Percentiles rank a stretch among this genome's conserved stretches.
Evolutionary conservation across 768 basidiomycete species (phyloP).

Genomic region (Tricholoma flavovirens): DNA sequence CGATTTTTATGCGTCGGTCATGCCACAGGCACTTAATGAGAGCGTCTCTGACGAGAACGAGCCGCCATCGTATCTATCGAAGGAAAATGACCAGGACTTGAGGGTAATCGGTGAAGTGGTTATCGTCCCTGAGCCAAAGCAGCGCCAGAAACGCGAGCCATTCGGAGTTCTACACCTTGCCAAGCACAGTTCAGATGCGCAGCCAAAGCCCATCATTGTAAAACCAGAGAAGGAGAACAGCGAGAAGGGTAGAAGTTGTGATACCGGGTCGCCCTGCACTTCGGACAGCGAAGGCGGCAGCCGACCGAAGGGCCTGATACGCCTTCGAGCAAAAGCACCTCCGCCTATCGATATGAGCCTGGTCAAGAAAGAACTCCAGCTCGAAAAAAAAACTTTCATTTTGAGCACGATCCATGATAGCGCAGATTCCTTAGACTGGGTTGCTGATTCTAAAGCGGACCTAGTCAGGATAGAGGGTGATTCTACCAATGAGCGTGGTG

Average conservation of each 20-base stretch:
- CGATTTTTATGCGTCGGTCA: background rate
- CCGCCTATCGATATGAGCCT: background rate
- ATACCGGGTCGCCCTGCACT: background rate
- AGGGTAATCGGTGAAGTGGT: background rate
- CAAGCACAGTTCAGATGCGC: background rate
- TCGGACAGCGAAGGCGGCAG: background rate
- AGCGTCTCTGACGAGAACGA: background rate
- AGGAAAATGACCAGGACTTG: background rate
- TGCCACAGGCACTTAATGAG: background rate
- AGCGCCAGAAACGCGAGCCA: background rate
- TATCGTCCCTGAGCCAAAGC: background rate
- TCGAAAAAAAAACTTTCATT: background rate
- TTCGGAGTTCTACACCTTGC: background rate
- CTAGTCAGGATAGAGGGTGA: background rate
- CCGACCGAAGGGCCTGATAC: background rate
- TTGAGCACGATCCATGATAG: background rate
- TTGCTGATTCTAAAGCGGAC: background rate
- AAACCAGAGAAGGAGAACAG: background rate
- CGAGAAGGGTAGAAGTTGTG: background rate
- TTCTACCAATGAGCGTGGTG: background rate
- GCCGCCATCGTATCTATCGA: background rate
- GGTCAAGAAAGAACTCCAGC: background rate
- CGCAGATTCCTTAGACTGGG: background rate
- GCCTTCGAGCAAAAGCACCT: background rate
- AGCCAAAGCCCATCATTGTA: background rate